Evolutionary conservation across 306 rosid genomes (phyloP), one percentile per base, ranked within the genome.

Genomic region (Hippophae gyantsensis): DNA sequence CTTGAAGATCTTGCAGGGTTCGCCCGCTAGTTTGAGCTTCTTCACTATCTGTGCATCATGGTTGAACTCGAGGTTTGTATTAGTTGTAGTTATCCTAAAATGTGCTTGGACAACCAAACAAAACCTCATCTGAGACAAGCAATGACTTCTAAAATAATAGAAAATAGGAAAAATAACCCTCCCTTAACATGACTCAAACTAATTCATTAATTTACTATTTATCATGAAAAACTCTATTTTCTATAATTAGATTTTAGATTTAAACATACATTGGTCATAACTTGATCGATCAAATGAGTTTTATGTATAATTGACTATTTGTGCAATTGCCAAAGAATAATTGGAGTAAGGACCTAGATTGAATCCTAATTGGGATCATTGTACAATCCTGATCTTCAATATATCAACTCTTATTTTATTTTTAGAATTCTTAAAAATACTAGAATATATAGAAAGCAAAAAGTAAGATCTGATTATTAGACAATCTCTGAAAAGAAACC

Each of bases 1-100:
- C 81, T 92, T 92, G 78, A 85, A 92, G 62, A 92, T 85, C 82
- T 92, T 88, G 83, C 88, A 76, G 32, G 96, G 96, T 70, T 80
- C 64, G 54, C 99, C 99, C 68, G 83, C 90, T 75, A 92, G 80
- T 81, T 92, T 92, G 71, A 92, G 76, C 83, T 92, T 92, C 88
- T 92, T 92, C 78, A 76, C 72, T 62, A 88, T 81, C 75, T 61
- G 80, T 13, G 86, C 73, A 23, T 82, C 90, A 54, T 88, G 96
- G 73, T 92, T 92, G 69, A 78, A 88, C 81, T 92, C 93, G 8
- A 92, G 86, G 62, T 85, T 89, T 67, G 82, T 82, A 7, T 90
- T 96, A 38, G 96, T 92, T 59, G 99, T 93, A 13, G 95, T 80
- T 63, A 92, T 83, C 84, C 99, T 92, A 78, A 92, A 92, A 12